Percentiles rank a stretch among this genome's conserved stretches.
Conservation (phyloP, 495 filamentous ascomycete genomes). For the Podospora pseudoanserina region DNA sequence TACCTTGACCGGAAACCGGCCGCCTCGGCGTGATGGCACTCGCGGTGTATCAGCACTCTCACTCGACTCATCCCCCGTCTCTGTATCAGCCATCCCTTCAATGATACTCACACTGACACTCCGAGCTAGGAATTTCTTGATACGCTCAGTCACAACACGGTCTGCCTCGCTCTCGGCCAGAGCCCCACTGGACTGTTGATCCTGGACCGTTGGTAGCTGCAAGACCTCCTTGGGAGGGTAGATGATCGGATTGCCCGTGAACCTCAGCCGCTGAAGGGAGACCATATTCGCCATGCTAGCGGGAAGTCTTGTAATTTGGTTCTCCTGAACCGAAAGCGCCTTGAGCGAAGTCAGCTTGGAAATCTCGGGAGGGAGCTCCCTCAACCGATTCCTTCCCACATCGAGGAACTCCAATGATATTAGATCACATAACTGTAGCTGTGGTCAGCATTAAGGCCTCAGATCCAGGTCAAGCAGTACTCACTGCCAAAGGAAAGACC, state of each 20-base stretch:
- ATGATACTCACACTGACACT: slow-evolving; percentile 46
- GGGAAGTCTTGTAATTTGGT: slow-evolving; percentile 76
- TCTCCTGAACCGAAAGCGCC: slow-evolving; percentile 72
- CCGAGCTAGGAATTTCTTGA: slow-evolving; percentile 69
- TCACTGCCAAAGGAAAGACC: slow-evolving; percentile 61
- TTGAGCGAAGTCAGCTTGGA: slow-evolving; percentile 66
- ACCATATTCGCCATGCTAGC: slow-evolving; percentile 76
- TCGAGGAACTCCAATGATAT: slow-evolving; percentile 87
- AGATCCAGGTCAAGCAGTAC: slow-evolving; percentile 58
- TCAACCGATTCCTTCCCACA: slow-evolving; percentile 76
- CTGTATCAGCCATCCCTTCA: slow-evolving; percentile 44
- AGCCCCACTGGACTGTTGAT: slow-evolving; percentile 39
- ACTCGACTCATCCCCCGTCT: slow-evolving; percentile 59
- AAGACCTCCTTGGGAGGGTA: slow-evolving; percentile 63
- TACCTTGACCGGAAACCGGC: slow-evolving; percentile 76
- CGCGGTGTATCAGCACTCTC: slow-evolving; percentile 66
- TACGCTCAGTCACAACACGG: slow-evolving; percentile 65
- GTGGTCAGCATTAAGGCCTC: not conserved
- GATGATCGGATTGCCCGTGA: slow-evolving; percentile 73
- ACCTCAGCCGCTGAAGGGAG: slow-evolving; percentile 75
- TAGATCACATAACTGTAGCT: slow-evolving; percentile 59
- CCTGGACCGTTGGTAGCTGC: slow-evolving; percentile 36
- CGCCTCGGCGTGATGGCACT: slow-evolving; percentile 60
- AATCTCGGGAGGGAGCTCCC: slow-evolving; percentile 69
- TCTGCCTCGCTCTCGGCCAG: slow-evolving; percentile 42